These are phyloP conservation scores for Neocallimastix lanati DNA, from an alignment of 192 early-diverging fungal genomes.

Conservation along the genomic window DNA sequence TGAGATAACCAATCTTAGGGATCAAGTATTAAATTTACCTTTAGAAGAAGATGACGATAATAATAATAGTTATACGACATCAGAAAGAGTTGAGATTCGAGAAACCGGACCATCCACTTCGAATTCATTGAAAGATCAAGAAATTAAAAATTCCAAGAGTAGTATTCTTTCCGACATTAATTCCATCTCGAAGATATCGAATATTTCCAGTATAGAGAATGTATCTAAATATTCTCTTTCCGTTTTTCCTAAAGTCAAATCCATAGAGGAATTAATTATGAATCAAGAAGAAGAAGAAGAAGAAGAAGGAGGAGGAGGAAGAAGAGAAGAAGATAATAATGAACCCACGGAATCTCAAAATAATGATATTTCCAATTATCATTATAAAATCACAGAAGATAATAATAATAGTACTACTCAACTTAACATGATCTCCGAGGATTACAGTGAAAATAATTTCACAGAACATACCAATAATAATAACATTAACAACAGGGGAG, in stretches of 20 bases:
- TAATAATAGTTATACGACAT: not conserved
- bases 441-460: not conserved
- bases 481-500: not conserved
- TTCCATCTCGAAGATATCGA: not conserved
- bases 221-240: too few relatives aligned
- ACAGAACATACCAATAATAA: not conserved
- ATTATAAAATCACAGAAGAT: not conserved
- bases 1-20: not conserved
- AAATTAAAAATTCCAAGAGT: not conserved
- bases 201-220: too few relatives aligned
- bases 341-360: not conserved
- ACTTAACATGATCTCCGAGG: not conserved
- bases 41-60: too few relatives aligned
- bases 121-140: not conserved
- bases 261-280: too few relatives aligned
- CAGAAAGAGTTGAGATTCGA: not conserved
- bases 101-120: not conserved
- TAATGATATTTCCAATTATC: not conserved
- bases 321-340: too few relatives aligned
- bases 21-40: not conserved
- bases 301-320: too few relatives aligned
- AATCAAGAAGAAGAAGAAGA: too few relatives aligned
- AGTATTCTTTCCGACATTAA: not conserved
- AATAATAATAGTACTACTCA: not conserved
- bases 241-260: too few relatives aligned